Evolutionary conservation across 768 basidiomycete genomes (phyloP), one percentile per base, ranked within the genome.

Genomic region (Cubamyces lactineus): DNA sequence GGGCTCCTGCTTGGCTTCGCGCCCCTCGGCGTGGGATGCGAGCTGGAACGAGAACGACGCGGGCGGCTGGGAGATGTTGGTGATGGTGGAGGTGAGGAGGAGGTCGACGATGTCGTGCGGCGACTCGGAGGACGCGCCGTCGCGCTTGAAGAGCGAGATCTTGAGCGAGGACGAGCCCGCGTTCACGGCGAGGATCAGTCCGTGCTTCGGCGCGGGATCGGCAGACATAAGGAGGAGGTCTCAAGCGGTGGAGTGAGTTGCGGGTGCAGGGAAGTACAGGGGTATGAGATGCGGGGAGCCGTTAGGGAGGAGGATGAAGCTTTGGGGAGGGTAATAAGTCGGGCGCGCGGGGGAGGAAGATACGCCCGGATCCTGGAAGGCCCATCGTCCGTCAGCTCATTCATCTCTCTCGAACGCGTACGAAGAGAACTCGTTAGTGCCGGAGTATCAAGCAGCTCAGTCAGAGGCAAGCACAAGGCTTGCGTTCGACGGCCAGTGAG

Each of bases 141-240:
- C 66, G 28, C 77, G 71, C 42, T 71, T 66, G 68, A 83, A 94
- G 47, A 94, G 82, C 13, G 89, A 86, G 47, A 90, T 84, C 76
- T 94, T 94, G 76, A 94, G 86, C 5, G 92, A 94, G 1, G 92
- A 94, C 0, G 91, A 92, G 41, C 92, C 92, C 5, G 92, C 85
- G 66, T 93, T 93, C 65, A 88, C 79, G 3, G 91, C 79, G 24
- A 93, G 85, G 57, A 92, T 82, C 62, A 85, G 75, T 67, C 67
- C 74, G 68, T 71, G 58, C 24, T 57, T 65, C 28, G 63, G 52
- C 7, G 68, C 62, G 15, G 56, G 51, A 9, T 34, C 56, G 24
- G 63, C 63, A 16, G 62, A 26, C 67, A 69, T 71, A 12, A 42
- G 16, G 11, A 8, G 19, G 21, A 34, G 57, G 17, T 30, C 5